A percentile compares a stretch with the other conserved stretches of the same genome.
Conservation (phyloP, 1,284 basidiomycete species). For the Coniferiporia weirii region DNA sequence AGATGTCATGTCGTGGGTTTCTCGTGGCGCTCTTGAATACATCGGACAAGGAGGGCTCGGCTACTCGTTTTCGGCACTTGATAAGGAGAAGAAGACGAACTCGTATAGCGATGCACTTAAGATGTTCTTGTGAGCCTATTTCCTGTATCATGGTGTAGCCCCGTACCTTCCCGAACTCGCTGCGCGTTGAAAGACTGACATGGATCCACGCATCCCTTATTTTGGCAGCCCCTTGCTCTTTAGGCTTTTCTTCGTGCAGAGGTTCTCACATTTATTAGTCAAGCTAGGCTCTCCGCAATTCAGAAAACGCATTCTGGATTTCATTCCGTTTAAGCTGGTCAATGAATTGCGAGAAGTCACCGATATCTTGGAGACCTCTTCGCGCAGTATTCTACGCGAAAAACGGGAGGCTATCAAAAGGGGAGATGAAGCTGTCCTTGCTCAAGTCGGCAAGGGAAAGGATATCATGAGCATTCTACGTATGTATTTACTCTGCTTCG, state of each 20-base stretch:
- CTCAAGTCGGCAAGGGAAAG: conserved; percentile 25
- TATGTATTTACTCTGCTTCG: conserved; percentile 17
- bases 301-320: conserved; percentile 4
- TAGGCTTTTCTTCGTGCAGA: background rate
- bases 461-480: conserved; percentile 31
- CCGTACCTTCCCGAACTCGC: background rate
- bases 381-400: conserved; percentile 1
- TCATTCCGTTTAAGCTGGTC: conserved; percentile 29
- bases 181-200: background rate
- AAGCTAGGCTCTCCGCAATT: conserved; percentile 15
- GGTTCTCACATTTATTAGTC: conserved; percentile 7
- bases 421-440: conserved; percentile 23
- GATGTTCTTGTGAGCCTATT: background rate
- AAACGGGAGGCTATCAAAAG: conserved; percentile 24
- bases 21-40: conserved; percentile 31
- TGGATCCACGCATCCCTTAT: background rate
- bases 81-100: conserved; percentile 2
- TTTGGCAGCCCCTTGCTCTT: conserved; percentile 1
- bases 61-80: conserved; percentile 36
- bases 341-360: conserved; percentile 20
- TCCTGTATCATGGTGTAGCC: background rate
- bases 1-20: conserved; percentile 37
- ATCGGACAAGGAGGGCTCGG: conserved; percentile 33
- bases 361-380: conserved; percentile 11
- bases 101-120: background rate